These are phyloP conservation scores for Sporisorium reilianum DNA, from an alignment of 1,284 basidiomycete species.

Conservation along the genomic window DNA sequence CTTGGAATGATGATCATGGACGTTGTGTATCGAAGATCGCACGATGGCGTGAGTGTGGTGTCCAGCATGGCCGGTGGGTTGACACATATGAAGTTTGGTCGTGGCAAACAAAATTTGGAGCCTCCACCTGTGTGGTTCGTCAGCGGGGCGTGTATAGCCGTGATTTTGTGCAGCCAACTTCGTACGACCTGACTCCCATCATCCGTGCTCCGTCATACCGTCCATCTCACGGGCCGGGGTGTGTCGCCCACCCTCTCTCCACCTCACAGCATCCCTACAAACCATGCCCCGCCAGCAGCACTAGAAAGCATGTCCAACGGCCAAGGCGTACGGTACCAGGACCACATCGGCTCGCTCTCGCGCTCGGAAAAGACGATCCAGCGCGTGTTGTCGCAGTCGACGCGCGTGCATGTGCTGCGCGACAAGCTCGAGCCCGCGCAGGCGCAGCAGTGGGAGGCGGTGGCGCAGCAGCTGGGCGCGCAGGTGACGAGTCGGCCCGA, in stretches of 20 bases:
- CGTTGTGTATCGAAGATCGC: not conserved
- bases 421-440: conserved; percentile 31
- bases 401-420: conserved; percentile 33
- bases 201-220: too few relatives aligned
- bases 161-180: not conserved
- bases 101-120: not conserved
- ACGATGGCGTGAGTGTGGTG: not conserved
- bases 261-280: not conserved
- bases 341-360: conserved; percentile 27
- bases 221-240: too few relatives aligned
- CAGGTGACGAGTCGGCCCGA: conserved; percentile 23
- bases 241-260: too few relatives aligned
- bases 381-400: conserved; percentile 38
- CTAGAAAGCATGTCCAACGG: conserved; percentile 7
- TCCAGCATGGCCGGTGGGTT: not conserved
- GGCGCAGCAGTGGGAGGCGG: conserved; percentile 5
- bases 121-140: conserved; percentile 7
- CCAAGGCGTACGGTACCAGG: conserved; percentile 34
- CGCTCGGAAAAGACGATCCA: conserved; percentile 18
- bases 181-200: too few relatives aligned
- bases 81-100: not conserved
- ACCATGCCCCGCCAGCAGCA: not conserved
- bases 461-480: conserved; percentile 37
- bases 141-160: not conserved
- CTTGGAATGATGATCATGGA: not conserved